Conservation (phyloP, 257 asterid genomes). For the Parsonsia alboflavescens region DNA sequence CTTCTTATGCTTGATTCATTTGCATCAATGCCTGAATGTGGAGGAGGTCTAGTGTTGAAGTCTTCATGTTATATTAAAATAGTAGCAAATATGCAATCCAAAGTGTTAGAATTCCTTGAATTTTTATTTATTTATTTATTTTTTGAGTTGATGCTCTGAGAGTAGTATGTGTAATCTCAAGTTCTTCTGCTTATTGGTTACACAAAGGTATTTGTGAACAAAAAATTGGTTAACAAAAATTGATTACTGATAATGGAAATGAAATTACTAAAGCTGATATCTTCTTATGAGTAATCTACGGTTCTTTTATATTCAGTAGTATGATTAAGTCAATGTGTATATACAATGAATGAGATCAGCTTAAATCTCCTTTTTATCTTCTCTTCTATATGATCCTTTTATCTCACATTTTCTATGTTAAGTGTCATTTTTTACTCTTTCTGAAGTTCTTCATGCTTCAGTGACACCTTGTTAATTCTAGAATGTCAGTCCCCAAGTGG, state of each 20-base stretch:
- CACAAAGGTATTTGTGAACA: no score
- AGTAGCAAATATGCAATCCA: neutral
- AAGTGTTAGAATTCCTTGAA: neutral
- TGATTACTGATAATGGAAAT: neutral
- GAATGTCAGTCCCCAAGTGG: neutral
- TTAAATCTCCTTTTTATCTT: neutral
- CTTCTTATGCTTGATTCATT: constrained; percentile 6
- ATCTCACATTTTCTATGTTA: neutral
- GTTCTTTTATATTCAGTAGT: neutral
- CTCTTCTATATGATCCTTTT: neutral
- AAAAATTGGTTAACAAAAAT: no score
- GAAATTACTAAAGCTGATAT: neutral
- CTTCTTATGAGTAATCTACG: neutral
- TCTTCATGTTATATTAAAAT: neutral
- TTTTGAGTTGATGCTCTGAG: neutral
- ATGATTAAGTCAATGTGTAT: neutral
- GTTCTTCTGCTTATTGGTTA: neutral
- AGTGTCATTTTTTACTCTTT: neutral
- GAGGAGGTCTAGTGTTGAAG: neutral
- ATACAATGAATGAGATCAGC: neutral
- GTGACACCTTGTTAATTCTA: constrained; percentile 2
- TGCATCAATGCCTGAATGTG: neutral
- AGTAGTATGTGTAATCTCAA: neutral
- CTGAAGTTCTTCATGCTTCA: neutral
- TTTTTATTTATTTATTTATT: no score